A percentile compares a stretch with the other conserved stretches of the same genome.
Conservation (phyloP, 2,329 filamentous ascomycete species). For the Zalaria obscura region DNA sequence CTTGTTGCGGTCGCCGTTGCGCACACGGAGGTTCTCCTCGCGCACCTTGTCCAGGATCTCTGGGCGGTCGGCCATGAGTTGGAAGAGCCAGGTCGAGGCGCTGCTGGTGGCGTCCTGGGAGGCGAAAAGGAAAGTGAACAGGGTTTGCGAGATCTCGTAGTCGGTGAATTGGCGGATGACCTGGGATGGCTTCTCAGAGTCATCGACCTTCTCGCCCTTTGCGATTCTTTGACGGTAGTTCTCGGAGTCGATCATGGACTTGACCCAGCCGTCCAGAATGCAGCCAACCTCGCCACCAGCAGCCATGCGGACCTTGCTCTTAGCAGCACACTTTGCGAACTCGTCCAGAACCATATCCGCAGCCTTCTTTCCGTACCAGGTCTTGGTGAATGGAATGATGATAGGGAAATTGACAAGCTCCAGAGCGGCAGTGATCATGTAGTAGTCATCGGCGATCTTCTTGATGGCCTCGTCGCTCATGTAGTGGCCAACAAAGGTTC, state of each 20-base stretch:
- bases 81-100: slow-evolving; percentile 88
- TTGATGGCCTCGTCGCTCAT: slow-evolving; percentile 81
- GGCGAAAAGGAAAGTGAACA: slow-evolving; percentile 95
- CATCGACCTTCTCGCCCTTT: slow-evolving; percentile 46
- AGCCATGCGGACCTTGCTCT: slow-evolving; percentile 69
- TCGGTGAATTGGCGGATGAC: slow-evolving; percentile 78
- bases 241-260: slow-evolving; percentile 74
- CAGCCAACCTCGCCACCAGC: slow-evolving; percentile 76
- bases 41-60: slow-evolving; percentile 81
- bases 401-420: slow-evolving; percentile 98
- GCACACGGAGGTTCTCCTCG: slow-evolving; percentile 70
- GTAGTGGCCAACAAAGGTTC: slow-evolving; percentile 95
- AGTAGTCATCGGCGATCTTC: slow-evolving; percentile 94
- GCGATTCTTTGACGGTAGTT: slow-evolving; percentile 67
- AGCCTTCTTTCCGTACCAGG: slow-evolving; percentile 90
- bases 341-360: slow-evolving; percentile 78
- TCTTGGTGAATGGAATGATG: slow-evolving; percentile 83
- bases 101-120: slow-evolving; percentile 95
- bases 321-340: slow-evolving; percentile 77
- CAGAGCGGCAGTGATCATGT: slow-evolving; percentile 85
- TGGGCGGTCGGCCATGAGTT: slow-evolving; percentile 85
- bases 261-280: slow-evolving; percentile 92
- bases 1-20: slow-evolving; percentile 59
- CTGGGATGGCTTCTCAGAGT: slow-evolving; percentile 66
- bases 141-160: slow-evolving; percentile 79